Evolutionary conservation across 2,329 filamentous ascomycete species (phyloP).

Genomic region (Fusarium sacchari): DNA sequence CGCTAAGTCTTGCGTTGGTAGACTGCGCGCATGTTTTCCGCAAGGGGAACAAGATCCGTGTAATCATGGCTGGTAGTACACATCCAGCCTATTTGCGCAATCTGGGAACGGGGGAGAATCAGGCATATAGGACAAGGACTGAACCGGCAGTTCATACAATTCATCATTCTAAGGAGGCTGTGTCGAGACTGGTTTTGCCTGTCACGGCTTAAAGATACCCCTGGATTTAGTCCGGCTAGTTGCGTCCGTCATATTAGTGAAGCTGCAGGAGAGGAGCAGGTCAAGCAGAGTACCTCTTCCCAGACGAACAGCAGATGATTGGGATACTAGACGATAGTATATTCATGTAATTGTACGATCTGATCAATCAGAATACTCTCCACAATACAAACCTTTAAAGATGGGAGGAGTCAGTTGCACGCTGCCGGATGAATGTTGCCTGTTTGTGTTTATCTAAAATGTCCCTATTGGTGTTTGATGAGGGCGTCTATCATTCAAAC

Average conservation of each 20-base stretch:
- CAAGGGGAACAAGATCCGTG: neutral
- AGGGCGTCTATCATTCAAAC: neutral
- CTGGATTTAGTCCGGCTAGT: neutral
- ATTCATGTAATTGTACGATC: neutral
- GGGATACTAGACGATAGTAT: rapidly evolving
- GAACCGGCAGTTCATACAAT: neutral
- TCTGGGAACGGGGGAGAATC: neutral
- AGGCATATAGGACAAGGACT: neutral
- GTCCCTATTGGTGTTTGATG: neutral
- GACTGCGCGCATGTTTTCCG: neutral
- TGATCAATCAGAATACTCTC: neutral
- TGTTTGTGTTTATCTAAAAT: neutral
- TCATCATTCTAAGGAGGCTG: neutral
- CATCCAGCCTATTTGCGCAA: neutral
- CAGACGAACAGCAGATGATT: neutral
- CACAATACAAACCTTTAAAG: neutral
- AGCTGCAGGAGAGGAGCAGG: neutral
- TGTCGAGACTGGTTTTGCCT: neutral
- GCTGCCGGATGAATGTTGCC: neutral
- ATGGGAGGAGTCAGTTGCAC: neutral
- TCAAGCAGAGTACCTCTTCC: neutral
- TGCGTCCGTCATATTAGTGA: rapidly evolving
- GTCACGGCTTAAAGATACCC: neutral
- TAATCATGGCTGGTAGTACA: neutral
- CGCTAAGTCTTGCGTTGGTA: neutral